Percentiles rank a stretch among this genome's conserved stretches.
Evolutionary conservation across 768 basidiomycete species (phyloP).

Genomic region (Russula lepida): DNA sequence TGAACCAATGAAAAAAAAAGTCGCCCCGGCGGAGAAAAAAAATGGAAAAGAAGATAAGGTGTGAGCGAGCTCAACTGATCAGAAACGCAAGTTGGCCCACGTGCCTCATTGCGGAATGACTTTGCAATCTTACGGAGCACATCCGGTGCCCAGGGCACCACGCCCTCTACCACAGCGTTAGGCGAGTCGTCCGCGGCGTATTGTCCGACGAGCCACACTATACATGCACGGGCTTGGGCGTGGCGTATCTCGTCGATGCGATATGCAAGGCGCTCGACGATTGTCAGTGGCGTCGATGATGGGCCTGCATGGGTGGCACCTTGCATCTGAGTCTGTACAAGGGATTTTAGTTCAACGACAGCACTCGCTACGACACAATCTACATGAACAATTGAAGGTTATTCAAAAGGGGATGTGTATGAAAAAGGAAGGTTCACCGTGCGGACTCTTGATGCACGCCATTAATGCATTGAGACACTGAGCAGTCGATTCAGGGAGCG

Average conservation of each 20-base stretch:
- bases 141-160: constrained; percentile 82
- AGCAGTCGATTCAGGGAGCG: constrained; percentile 57
- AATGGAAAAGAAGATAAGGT: not conserved
- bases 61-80: not conserved
- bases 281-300: constrained; percentile 38
- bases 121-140: constrained; percentile 74
- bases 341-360: constrained; percentile 75
- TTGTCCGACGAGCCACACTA: constrained; percentile 91
- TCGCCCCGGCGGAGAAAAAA: not conserved
- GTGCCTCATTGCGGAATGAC: constrained; percentile 63
- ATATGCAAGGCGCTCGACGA: constrained; percentile 73
- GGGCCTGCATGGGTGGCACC: constrained; percentile 23
- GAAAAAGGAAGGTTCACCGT: constrained; percentile 35
- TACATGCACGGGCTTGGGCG: constrained; percentile 73
- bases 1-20: constrained; percentile 25
- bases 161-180: constrained; percentile 38
- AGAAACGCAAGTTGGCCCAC: constrained; percentile 8
- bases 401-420: not conserved
- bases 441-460: constrained; percentile 64
- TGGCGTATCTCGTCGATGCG: constrained; percentile 75
- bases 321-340: constrained; percentile 63
- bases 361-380: constrained; percentile 73
- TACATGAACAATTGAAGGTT: constrained; percentile 26
- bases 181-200: constrained; percentile 50
- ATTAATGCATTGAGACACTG: constrained; percentile 73